Conservation (phyloP, 2,329 filamentous ascomycete species). For the Alternaria dauci region DNA sequence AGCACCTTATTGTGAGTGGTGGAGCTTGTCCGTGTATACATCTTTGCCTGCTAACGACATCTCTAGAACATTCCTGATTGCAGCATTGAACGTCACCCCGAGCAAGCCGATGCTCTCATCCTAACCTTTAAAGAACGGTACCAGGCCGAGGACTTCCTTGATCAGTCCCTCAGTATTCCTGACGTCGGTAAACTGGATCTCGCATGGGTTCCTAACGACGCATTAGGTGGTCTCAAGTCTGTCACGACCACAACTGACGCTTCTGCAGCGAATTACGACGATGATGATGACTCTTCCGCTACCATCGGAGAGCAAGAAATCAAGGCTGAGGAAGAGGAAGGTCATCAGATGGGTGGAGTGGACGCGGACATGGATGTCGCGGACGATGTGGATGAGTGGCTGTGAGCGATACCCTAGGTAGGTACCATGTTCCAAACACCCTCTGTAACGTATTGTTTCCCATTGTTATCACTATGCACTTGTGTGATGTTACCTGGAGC, state of each 20-base stretch:
- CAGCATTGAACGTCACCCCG: constrained; percentile 51
- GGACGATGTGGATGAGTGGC: constrained; percentile 46
- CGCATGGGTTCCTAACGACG: constrained; percentile 64
- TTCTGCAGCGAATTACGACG: neutral
- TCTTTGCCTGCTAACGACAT: constrained; percentile 8
- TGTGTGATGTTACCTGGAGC: neutral
- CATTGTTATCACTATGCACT: neutral
- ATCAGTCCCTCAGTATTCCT: constrained; percentile 67
- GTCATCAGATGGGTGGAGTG: constrained; percentile 11
- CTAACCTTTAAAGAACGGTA: constrained; percentile 57
- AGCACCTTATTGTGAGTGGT: constrained; percentile 67
- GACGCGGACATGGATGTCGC: constrained; percentile 47
- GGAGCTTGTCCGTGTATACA: neutral
- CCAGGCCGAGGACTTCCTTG: constrained; percentile 72
- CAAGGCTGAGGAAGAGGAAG: constrained; percentile 14
- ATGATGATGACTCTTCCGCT: constrained; percentile 27
- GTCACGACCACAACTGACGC: constrained; percentile 1
- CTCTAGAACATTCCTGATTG: constrained; percentile 48
- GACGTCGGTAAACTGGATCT: constrained; percentile 71
- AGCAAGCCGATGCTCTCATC: constrained; percentile 50
- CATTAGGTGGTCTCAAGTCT: constrained; percentile 24
- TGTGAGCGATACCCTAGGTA: constrained; percentile 15
- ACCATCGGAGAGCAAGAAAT: constrained; percentile 20
- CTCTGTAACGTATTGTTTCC: neutral
- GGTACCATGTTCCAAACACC: neutral